Evolutionary conservation across 352 stramenopile genomes (phyloP), one percentile per base, ranked within the genome.

Genomic region (Globisporangium nodosum): DNA sequence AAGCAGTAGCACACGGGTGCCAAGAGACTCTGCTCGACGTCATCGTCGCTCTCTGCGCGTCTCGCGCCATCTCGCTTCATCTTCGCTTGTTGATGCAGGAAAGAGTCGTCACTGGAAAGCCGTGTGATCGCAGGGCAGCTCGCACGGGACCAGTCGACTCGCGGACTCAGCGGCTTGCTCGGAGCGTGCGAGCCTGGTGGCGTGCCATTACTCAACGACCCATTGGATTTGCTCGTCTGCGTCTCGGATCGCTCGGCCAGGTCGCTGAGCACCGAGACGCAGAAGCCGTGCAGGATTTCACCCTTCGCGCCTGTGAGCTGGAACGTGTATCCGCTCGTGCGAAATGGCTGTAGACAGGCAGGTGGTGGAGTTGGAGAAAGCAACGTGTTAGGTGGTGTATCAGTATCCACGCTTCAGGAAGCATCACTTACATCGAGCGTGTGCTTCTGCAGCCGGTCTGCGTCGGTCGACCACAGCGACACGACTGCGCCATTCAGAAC

Each of bases 241-340:
- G 15, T 24, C 52, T 56, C 40, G 13, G 52, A 42, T 50, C 33
- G 52, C 16, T 59, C 45, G 1, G 64, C 53, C n/a, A 88, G 58
- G 49, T 85, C 70, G 46, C 66, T 76, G 61, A 94, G 75, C 16
- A 92, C 59, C 12, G 81, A 66, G 37, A 88, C 74, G 46, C 85
- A 94, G 62, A 92, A 87, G 3, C 85, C 85, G 40, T 94, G 88
- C 20, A 92, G 61, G 8, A 88, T 71, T 63, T 94, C 82, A 15
- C 85, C 85, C 69, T 94, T 94, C 30, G 81, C 84, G 5, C 85
- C 85, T 1, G 85, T 94, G 45, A 94, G 75, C 16, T 81, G 85
- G 43, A 92, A 94, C 6, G 83, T 90, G 58, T 94, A 94, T 0
- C 78, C 80, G 33, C 68, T 85, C 48, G 76, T 88, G 42, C 75